Base-by-base conservation (phyloP, 306 rosid species). In the Cicer arietinum region DNA sequence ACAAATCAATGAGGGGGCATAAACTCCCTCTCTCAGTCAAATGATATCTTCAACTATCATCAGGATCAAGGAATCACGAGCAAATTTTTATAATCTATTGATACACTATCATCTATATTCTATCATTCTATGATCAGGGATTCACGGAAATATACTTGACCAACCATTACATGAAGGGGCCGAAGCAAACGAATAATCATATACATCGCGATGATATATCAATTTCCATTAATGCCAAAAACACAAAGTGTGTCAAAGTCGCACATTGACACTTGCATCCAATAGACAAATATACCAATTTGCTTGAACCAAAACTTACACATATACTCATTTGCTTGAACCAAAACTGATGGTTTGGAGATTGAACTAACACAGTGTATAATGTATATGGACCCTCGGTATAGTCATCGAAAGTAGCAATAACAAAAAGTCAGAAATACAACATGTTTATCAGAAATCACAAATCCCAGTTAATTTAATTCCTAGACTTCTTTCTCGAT, bases 401-500 rank as follows among this genome's bases (percentile, higher is more conserved):
- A 59, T 43, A 63, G 67, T 72, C 74, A 63, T 50, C 72, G 54
- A 73, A 75, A 81, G 72, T 58, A 66, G 50, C 59, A 50, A 47
- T 18, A 57, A 67, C 67, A 54, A 81, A 77, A 41, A 16, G 63
- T 41, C 50, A 46, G 46, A 68, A 85, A 69, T 56, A 53, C 50
- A 78, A 54, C 78, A 63, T 16, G 42, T 66, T 64, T 64, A 79
- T 10, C 54, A 67, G 13, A 61, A 59, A 81, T 16, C 47, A 69
- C 10, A 18, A 67, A 72, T 35, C 60, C 11, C 7, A 51, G 40
- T 76, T 79, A 92, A 40, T 60, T 60, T 42, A 42, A 54, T 88
- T 92, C 88, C 99, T 89, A 35, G 96, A 94, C 86, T 94, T 94
- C 87, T 94, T 94, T 77, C 85, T 89, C 0, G 90, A 90, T 87